Conservation (phyloP, 352 stramenopile genomes). For the Bremia lactucae region DNA sequence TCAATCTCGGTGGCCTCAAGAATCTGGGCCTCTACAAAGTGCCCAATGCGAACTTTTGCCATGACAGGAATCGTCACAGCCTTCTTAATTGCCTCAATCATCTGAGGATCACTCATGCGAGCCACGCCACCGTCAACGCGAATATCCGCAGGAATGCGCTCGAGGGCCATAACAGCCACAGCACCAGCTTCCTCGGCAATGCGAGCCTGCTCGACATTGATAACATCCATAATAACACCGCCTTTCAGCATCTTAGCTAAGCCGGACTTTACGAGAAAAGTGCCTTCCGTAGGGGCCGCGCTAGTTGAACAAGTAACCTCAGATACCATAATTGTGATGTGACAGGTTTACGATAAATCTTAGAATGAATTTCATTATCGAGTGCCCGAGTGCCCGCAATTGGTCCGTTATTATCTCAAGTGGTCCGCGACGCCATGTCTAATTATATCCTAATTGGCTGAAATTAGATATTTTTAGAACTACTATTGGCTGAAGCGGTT, state of each 20-base stretch:
- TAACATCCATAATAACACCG: conserved; percentile 96
- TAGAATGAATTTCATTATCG: no score
- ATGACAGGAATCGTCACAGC: conserved; percentile 98
- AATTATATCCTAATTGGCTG: no score
- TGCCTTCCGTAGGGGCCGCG: conserved; percentile 48
- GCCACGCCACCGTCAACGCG: conserved; percentile 92
- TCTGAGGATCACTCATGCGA: conserved; percentile 94
- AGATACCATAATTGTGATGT: conserved; percentile 21
- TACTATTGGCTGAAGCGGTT: no score
- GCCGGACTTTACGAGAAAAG: conserved; percentile 91
- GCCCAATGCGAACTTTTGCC: conserved; percentile 96
- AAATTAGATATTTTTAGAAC: no score
- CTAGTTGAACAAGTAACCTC: conserved; percentile 12
- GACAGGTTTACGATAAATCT: conserved; percentile 3
- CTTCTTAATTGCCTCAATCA: conserved; percentile 98
- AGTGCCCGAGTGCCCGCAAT: no score
- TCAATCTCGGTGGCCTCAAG: conserved; percentile 95
- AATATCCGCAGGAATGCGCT: conserved; percentile 97
- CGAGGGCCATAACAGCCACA: conserved; percentile 97
- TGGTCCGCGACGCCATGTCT: no score
- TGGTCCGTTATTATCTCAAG: no score
- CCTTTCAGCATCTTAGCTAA: conserved; percentile 98
- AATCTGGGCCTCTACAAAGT: conserved; percentile 98
- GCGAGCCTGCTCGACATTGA: conserved; percentile 87
- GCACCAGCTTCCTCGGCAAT: conserved; percentile 96